These are phyloP conservation scores for Apiospora phragmitis DNA, from an alignment of 2,329 filamentous ascomycete species.

Conservation along the genomic window DNA sequence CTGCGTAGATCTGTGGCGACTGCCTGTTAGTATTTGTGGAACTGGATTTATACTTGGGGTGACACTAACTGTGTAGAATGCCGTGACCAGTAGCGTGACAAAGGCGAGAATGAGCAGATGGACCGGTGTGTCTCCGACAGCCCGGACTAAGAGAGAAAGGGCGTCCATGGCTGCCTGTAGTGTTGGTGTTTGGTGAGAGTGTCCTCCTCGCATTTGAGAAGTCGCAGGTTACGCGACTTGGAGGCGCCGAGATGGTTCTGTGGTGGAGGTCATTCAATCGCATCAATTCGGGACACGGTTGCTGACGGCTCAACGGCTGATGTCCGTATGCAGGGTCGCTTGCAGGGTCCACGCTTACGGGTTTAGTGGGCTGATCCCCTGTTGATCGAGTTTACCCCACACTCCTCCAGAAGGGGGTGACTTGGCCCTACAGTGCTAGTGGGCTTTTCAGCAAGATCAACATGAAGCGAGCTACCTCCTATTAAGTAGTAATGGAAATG, in stretches of 20 bases:
- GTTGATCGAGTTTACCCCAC: not conserved
- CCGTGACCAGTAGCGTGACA: not conserved
- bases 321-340: not conserved
- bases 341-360: not conserved
- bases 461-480: too few species aligned
- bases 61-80: constrained; percentile 6
- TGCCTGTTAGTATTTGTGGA: not conserved
- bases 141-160: not conserved
- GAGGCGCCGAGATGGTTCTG: not conserved
- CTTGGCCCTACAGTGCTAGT: too few species aligned
- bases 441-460: too few species aligned
- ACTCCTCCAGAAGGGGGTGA: not conserved
- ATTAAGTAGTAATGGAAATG: too few species aligned
- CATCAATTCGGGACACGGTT: constrained; percentile 6
- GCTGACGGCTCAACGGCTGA: not conserved
- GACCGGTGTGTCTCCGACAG: not conserved
- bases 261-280: not conserved
- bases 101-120: not conserved
- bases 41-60: not conserved
- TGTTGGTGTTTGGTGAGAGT: not conserved
- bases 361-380: not conserved
- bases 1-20: not conserved
- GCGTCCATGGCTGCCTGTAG: not conserved
- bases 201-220: not conserved
- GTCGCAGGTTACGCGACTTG: not conserved